phyloP scores from a whole-genome alignment of 1,284 basidiomycete species.

The Stereum hirsutum region DNA sequence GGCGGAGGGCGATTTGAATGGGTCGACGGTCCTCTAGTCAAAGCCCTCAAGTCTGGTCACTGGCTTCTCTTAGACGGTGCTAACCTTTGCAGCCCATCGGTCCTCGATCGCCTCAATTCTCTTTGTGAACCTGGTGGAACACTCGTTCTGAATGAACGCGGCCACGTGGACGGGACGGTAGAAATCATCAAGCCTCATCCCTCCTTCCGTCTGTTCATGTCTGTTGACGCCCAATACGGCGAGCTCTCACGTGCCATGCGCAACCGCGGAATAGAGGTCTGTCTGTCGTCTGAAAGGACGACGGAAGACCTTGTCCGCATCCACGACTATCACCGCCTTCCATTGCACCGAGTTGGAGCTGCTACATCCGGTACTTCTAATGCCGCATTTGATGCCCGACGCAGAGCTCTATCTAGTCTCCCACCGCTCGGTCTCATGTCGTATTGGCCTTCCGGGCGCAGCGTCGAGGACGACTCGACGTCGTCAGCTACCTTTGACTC shows the following conservation, averaged over 20 bases:
- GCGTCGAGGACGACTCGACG: constrained; percentile 38
- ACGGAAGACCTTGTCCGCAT: constrained; percentile 39
- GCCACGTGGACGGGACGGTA: constrained; percentile 72
- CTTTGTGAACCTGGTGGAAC: constrained; percentile 85
- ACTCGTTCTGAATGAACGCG: constrained; percentile 84
- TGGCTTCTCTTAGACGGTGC: constrained; percentile 94
- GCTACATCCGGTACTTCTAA: constrained; percentile 19
- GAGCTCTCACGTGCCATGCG: constrained; percentile 98
- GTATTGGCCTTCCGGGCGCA: constrained; percentile 20
- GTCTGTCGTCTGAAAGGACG: constrained; percentile 27
- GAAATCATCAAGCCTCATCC: constrained; percentile 78
- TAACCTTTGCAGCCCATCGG: constrained; percentile 92
- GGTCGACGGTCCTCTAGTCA: constrained; percentile 92
- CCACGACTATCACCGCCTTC: constrained; percentile 40
- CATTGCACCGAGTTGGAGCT: constrained; percentile 16
- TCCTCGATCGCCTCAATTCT: constrained; percentile 95
- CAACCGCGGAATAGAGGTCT: constrained; percentile 91
- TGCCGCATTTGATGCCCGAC: constrained; percentile 13
- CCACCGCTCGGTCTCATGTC: neutral
- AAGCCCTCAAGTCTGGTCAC: constrained; percentile 78
- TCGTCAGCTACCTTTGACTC: constrained; percentile 30
- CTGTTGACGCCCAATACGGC: constrained; percentile 83
- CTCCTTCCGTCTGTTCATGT: constrained; percentile 92
- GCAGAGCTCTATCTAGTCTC: constrained; percentile 26
- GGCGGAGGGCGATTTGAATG: constrained; percentile 75